These are phyloP conservation scores for Stagonosporopsis rhizophila DNA, from an alignment of 2,329 filamentous ascomycete species.

Conservation along the genomic window DNA sequence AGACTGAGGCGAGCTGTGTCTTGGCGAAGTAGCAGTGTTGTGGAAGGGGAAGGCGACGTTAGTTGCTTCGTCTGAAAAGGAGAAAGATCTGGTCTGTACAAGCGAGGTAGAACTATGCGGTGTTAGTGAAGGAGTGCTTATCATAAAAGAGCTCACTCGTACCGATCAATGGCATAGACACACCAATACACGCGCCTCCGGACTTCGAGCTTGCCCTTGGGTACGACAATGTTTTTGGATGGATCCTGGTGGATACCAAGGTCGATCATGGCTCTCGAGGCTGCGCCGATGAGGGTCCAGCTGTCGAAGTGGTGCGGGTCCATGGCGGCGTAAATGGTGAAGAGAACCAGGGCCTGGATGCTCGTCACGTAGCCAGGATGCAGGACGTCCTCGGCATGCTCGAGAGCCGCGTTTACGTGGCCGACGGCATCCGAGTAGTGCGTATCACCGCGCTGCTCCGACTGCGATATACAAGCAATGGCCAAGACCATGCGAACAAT, in stretches of 20 bases:
- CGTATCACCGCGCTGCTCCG: slow-evolving; percentile 69
- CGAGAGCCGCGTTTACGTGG: slow-evolving; percentile 71
- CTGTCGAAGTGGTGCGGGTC: slow-evolving; percentile 92
- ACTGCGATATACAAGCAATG: slow-evolving; percentile 77
- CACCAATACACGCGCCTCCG: slow-evolving; percentile 88
- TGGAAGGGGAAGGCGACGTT: slow-evolving; percentile 77
- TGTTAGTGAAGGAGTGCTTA: slow-evolving; percentile 25
- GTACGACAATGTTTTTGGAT: slow-evolving; percentile 70
- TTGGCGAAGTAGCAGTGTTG: slow-evolving; percentile 45
- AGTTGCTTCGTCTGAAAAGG: slow-evolving; percentile 88
- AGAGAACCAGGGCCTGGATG: slow-evolving; percentile 84
- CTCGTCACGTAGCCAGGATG: slow-evolving; percentile 84
- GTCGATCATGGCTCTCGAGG: slow-evolving; percentile 85
- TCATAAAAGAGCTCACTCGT: slow-evolving; percentile 16
- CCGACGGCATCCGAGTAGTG: slow-evolving; percentile 67
- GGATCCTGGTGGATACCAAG: slow-evolving; percentile 93
- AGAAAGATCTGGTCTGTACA: slow-evolving; percentile 85
- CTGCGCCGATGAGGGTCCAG: slow-evolving; percentile 92
- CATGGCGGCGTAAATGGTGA: slow-evolving; percentile 88
- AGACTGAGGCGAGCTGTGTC: slow-evolving; percentile 56
- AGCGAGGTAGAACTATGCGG: slow-evolving; percentile 78
- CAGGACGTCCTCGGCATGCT: slow-evolving; percentile 81
- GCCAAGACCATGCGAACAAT: slow-evolving; percentile 89
- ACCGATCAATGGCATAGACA: slow-evolving; percentile 89
- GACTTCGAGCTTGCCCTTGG: slow-evolving; percentile 75